These are phyloP conservation scores for Penstemon barbatus DNA, from an alignment of 257 asterid genomes.

Conservation along the genomic window DNA sequence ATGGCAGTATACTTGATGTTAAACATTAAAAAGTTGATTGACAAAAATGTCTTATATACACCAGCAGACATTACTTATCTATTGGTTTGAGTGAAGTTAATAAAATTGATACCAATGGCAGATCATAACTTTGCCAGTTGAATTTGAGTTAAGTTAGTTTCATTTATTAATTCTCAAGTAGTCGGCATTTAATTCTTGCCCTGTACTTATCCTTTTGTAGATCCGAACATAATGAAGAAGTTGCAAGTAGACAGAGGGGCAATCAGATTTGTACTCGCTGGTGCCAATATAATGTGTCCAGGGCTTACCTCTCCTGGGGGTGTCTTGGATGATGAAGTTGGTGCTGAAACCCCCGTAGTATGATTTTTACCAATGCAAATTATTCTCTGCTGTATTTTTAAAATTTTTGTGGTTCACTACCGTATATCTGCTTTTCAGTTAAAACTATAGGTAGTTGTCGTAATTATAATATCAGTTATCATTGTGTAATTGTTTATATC, in stretches of 20 bases:
- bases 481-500: conserved; percentile 11
- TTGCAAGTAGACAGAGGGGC: conserved; percentile 99
- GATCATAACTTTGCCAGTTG: neutral
- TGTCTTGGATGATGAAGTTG: conserved; percentile 83
- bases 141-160: neutral
- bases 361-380: conserved; percentile 22
- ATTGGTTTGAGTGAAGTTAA: neutral
- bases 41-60: neutral
- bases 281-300: conserved; percentile 99
- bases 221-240: conserved; percentile 94
- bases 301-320: conserved; percentile 99
- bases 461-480: neutral
- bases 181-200: neutral
- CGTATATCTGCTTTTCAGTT: conserved; percentile 8
- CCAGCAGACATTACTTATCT: neutral
- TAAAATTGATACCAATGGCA: no score
- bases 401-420: conserved; percentile 8
- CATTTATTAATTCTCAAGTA: neutral
- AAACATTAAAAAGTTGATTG: neutral
- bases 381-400: conserved; percentile 24
- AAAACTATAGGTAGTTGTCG: neutral
- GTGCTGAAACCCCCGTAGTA: conserved; percentile 92
- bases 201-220: conserved; percentile 43
- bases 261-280: conserved; percentile 86
- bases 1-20: neutral